Evolutionary conservation across 768 basidiomycete genomes (phyloP).

Genomic region (Leccinum disarticulatum): DNA sequence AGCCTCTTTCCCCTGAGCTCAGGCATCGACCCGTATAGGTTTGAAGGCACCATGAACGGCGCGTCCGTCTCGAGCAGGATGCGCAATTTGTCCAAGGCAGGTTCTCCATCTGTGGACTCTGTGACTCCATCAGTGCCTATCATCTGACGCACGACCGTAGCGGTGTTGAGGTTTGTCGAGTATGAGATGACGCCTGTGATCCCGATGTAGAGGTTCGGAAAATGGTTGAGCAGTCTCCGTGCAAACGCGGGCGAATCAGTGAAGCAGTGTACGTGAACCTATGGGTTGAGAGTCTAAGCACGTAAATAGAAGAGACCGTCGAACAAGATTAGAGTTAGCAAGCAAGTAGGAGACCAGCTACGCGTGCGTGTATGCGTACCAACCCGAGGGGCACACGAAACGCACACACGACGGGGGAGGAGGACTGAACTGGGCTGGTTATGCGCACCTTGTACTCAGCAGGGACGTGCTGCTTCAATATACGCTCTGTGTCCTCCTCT

Average conservation of each 20-base stretch:
- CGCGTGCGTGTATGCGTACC: neutral
- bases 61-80: conserved; percentile 84
- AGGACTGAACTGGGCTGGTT: neutral
- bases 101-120: neutral
- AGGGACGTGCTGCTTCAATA: conserved; percentile 76
- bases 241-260: conserved; percentile 81
- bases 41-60: conserved; percentile 83
- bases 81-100: conserved; percentile 32
- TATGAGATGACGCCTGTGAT: conserved; percentile 88
- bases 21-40: conserved; percentile 60
- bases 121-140: conserved; percentile 20
- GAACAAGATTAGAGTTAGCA: neutral
- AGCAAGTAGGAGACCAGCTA: neutral
- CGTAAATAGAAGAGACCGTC: neutral
- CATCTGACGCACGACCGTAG: conserved; percentile 62
- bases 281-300: neutral
- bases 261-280: conserved; percentile 90
- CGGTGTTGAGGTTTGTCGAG: conserved; percentile 69
- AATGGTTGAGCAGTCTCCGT: conserved; percentile 65
- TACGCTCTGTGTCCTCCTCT: conserved; percentile 76
- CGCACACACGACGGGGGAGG: neutral
- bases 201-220: conserved; percentile 81
- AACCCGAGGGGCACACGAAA: neutral
- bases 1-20: conserved; percentile 51
- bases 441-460: conserved; percentile 58